Percentiles rank a stretch among this genome's conserved stretches.
phyloP scores from a whole-genome alignment of 2,329 filamentous ascomycete genomes.

The Endothia cerciana region DNA sequence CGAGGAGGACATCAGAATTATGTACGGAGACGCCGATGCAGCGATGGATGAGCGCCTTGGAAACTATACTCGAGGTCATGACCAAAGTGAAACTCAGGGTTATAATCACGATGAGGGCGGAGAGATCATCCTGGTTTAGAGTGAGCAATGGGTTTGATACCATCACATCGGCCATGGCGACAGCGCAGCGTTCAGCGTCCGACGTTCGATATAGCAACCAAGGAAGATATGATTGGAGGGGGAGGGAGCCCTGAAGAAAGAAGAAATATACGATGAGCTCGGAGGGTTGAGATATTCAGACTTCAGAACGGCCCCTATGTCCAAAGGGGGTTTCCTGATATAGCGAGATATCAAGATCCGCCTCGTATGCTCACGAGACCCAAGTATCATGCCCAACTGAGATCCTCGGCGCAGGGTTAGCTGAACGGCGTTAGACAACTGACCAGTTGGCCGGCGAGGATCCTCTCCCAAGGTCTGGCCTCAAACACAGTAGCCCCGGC shows the following conservation, averaged over 20 bases:
- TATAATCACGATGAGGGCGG: background rate
- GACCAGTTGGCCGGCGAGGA: background rate
- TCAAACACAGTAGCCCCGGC: background rate
- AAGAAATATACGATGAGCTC: no score
- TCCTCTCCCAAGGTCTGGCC: background rate
- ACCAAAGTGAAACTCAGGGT: background rate
- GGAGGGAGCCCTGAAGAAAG: no score
- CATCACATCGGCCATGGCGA: background rate
- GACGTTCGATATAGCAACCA: no score
- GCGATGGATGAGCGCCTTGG: conserved; percentile 1
- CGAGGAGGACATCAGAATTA: background rate
- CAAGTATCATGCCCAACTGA: background rate
- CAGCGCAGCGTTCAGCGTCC: no score
- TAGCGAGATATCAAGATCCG: background rate
- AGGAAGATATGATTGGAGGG: no score
- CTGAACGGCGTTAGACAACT: background rate
- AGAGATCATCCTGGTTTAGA: background rate
- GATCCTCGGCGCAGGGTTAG: background rate
- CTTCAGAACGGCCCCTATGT: background rate
- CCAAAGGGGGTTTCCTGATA: background rate
- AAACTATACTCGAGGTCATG: background rate
- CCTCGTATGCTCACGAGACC: background rate
- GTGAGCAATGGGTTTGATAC: background rate
- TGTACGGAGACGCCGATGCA: background rate
- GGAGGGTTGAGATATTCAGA: no score